Conservation (phyloP, 2,329 filamentous ascomycete species). For the Ascochyta pisi region DNA sequence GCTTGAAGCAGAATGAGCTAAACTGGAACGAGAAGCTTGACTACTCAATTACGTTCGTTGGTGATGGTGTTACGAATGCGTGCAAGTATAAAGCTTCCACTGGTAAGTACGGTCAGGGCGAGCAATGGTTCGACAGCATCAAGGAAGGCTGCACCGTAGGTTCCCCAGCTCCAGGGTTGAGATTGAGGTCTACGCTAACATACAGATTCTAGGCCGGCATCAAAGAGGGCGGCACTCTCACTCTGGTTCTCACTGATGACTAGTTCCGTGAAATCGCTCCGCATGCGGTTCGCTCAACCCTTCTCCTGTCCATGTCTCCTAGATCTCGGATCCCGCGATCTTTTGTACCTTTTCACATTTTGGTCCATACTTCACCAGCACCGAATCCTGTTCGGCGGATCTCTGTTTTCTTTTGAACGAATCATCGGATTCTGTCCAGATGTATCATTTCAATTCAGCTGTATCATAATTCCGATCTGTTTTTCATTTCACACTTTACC, state of each 20-base stretch:
- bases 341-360: conserved; percentile 12
- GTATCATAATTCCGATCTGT: not conserved
- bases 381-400: conserved; percentile 21
- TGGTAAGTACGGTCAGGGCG: conserved; percentile 65
- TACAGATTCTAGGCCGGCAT: conserved; percentile 27
- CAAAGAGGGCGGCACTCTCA: conserved; percentile 32
- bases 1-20: conserved; percentile 83
- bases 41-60: conserved; percentile 79
- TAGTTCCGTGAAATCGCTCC: conserved; percentile 7
- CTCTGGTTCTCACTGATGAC: conserved; percentile 38
- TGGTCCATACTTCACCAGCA: conserved; percentile 34
- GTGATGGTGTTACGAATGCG: conserved; percentile 63
- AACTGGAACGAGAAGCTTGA: conserved; percentile 72
- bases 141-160: conserved; percentile 80
- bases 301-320: conserved; percentile 5
- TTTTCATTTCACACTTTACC: not conserved
- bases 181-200: not conserved
- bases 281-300: not conserved
- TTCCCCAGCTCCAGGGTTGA: not conserved
- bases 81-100: conserved; percentile 69
- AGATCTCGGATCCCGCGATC: conserved; percentile 14
- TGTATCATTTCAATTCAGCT: not conserved
- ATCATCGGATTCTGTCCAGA: not conserved
- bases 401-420: conserved; percentile 27
- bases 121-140: conserved; percentile 51